Conservation (phyloP, 176 grass and related monocot genomes). For the Saccharum spontaneum region DNA sequence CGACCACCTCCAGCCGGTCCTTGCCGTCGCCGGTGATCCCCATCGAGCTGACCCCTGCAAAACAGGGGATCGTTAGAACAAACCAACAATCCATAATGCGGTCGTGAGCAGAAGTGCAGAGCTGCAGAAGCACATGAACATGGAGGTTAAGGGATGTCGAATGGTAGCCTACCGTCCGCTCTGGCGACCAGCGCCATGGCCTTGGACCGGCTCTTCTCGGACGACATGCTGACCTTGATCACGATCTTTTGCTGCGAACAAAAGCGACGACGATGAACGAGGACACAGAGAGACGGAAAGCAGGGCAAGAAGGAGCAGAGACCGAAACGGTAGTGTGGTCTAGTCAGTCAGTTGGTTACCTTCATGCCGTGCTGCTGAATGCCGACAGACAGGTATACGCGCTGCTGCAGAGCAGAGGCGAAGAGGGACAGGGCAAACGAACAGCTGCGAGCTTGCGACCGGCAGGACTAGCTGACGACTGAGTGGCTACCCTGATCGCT, state of each 20-base stretch:
- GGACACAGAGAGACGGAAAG: not conserved
- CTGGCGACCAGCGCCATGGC: slow-evolving; percentile 41
- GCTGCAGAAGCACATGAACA: too few relatives aligned
- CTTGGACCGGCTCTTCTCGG: slow-evolving; percentile 19
- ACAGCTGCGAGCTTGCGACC: too few relatives aligned
- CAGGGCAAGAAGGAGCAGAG: not conserved
- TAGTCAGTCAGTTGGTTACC: not conserved
- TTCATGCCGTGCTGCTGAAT: not conserved
- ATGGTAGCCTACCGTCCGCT: slow-evolving; percentile 21
- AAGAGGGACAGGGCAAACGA: not conserved
- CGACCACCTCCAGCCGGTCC: slow-evolving; percentile 46
- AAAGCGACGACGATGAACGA: not conserved
- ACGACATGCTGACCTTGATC: slow-evolving; percentile 45
- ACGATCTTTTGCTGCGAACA: slow-evolving; percentile 60
- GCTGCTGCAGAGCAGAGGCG: not conserved
- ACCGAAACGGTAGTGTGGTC: too few relatives aligned
- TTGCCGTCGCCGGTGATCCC: slow-evolving; percentile 37
- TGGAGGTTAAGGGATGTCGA: not conserved
- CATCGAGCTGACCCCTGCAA: slow-evolving; percentile 41
- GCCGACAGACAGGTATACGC: not conserved
- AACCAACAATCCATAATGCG: too few relatives aligned
- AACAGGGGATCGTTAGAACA: too few relatives aligned
- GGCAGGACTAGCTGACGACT: too few relatives aligned
- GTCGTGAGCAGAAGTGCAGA: too few relatives aligned
- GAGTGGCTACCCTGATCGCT: not conserved